Evolutionary conservation across 208 protist species (phyloP).

Genomic region (Leishmania lainsoni): DNA sequence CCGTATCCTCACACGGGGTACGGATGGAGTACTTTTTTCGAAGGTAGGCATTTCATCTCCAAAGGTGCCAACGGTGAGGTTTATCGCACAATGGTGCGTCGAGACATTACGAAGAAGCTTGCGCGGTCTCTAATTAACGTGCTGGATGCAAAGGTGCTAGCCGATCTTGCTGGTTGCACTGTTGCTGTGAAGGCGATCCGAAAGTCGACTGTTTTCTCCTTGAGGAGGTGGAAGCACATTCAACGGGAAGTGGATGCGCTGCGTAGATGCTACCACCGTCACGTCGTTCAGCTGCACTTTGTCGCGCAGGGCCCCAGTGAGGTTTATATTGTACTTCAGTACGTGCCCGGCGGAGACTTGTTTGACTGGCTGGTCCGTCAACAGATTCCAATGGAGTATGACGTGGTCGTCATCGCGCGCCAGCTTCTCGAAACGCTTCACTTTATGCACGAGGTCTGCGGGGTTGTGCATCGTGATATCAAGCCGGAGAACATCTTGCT

Average conservation of each 20-base stretch:
- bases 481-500: conserved; percentile 94
- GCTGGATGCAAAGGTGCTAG: conserved; percentile 13
- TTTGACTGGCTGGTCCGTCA: conserved; percentile 63
- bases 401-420: conserved; percentile 46
- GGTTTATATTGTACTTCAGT: conserved; percentile 57
- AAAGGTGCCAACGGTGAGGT: conserved; percentile 54
- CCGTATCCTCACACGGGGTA: conserved; percentile 39
- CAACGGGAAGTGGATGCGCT: conserved; percentile 50
- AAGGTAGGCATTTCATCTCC: conserved; percentile 43
- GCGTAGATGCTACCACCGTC: conserved; percentile 38
- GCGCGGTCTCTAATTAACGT: background rate
- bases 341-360: conserved; percentile 49
- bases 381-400: conserved; percentile 46
- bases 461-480: conserved; percentile 95
- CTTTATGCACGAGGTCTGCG: conserved; percentile 55
- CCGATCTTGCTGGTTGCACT: conserved; percentile 22
- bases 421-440: conserved; percentile 51
- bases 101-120: conserved; percentile 20
- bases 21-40: conserved; percentile 51
- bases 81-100: conserved; percentile 35
- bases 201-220: conserved; percentile 53
- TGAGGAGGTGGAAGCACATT: conserved; percentile 51
- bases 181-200: conserved; percentile 58
- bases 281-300: conserved; percentile 57
- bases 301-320: conserved; percentile 51